Conservation (phyloP, 345 rosid genomes). For the Hibiscus syriacus region DNA sequence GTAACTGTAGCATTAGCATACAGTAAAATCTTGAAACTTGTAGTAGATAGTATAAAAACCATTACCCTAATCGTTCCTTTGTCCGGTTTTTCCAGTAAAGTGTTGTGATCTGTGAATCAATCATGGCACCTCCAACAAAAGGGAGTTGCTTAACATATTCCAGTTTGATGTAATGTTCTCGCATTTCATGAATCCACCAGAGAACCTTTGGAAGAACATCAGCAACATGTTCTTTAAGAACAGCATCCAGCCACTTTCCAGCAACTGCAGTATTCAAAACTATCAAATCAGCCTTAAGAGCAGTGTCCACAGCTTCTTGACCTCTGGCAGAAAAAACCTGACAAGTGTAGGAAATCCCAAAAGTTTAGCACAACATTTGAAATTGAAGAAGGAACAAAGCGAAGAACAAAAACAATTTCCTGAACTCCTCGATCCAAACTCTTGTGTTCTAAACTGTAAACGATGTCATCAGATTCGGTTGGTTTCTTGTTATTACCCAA, state of each 20-base stretch:
- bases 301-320: constrained; percentile 50
- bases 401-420: constrained; percentile 27
- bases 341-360: neutral
- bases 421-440: constrained; percentile 83
- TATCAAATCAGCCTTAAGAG: constrained; percentile 72
- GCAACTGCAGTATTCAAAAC: constrained; percentile 90
- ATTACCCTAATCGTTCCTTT: constrained; percentile 61
- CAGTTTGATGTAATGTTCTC: constrained; percentile 80
- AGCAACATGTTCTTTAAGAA: constrained; percentile 60
- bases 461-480: constrained; percentile 44
- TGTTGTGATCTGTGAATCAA: constrained; percentile 83
- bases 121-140: constrained; percentile 85
- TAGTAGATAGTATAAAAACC: too few species aligned
- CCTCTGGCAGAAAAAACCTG: constrained; percentile 69
- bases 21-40: too few species aligned
- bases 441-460: constrained; percentile 63
- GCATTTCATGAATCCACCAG: constrained; percentile 99
- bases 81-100: constrained; percentile 91
- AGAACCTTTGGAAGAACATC: constrained; percentile 71
- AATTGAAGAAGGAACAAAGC: constrained; percentile 1
- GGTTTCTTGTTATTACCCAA: constrained; percentile 80
- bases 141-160: constrained; percentile 93
- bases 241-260: constrained; percentile 87
- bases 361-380: neutral
- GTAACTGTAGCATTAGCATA: neutral